phyloP scores from a whole-genome alignment of 2,329 filamentous ascomycete genomes.

The Penicillium sp. region DNA sequence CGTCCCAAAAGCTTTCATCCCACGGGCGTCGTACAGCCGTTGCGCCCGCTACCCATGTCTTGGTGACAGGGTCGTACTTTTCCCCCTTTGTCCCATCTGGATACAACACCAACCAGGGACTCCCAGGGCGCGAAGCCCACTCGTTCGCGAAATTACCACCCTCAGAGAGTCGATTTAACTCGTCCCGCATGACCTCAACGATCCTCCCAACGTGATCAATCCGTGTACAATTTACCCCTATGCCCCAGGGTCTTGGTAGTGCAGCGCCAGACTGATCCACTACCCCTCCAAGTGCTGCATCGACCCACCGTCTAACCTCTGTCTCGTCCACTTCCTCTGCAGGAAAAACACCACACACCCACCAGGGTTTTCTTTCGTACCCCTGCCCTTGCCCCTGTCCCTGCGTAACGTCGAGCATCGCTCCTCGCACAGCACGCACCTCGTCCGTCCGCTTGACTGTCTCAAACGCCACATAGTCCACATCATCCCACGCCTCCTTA shows the following conservation, averaged over 20 bases:
- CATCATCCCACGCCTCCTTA: slow-evolving; percentile 32
- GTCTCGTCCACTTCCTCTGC: slow-evolving; percentile 56
- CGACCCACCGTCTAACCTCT: slow-evolving; percentile 48
- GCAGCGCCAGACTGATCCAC: slow-evolving; percentile 1
- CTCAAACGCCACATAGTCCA: slow-evolving; percentile 67
- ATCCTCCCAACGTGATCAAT: slow-evolving; percentile 27
- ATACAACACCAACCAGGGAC: slow-evolving; percentile 65
- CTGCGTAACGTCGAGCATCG: slow-evolving; percentile 34
- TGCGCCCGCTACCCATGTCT: slow-evolving; percentile 58
- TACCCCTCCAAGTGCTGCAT: slow-evolving; percentile 39
- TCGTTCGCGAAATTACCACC: slow-evolving; percentile 28
- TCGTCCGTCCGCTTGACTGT: slow-evolving; percentile 69
- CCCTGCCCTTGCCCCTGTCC: background rate
- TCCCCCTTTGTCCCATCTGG: slow-evolving; percentile 72
- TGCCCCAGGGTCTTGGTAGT: slow-evolving; percentile 58
- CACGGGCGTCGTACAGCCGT: slow-evolving; percentile 15
- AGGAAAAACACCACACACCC: slow-evolving; percentile 69
- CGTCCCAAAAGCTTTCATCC: slow-evolving; percentile 21
- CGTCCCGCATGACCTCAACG: slow-evolving; percentile 33
- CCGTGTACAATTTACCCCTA: slow-evolving; percentile 70
- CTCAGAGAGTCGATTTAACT: slow-evolving; percentile 46
- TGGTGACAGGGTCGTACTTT: slow-evolving; percentile 67
- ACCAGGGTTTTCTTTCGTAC: slow-evolving; percentile 50
- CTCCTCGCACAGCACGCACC: slow-evolving; percentile 60
- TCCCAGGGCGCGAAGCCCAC: slow-evolving; percentile 24